Percentiles rank a stretch among this genome's conserved stretches.
These are phyloP conservation scores for Gracilaria vermiculophylla DNA, from an alignment of 23 red algal species.

Conservation along the genomic window DNA sequence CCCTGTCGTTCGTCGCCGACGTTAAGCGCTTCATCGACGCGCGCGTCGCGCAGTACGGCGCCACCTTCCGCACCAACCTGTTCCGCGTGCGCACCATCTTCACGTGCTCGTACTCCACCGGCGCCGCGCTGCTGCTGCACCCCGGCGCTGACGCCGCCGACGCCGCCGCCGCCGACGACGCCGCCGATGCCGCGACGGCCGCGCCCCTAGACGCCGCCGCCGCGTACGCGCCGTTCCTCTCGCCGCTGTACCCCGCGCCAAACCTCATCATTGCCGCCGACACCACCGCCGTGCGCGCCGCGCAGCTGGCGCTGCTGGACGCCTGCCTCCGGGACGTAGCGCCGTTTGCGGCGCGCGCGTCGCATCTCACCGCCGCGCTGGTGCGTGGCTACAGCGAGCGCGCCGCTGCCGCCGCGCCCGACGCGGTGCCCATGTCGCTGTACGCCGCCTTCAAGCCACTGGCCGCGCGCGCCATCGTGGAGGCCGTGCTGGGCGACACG, in stretches of 20 bases:
- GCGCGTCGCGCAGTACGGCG: conserved; percentile 16
- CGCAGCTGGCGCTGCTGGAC: neutral
- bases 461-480: neutral
- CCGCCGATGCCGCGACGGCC: neutral
- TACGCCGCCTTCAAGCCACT: conserved; percentile 20
- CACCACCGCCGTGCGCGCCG: neutral
- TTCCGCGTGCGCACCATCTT: conserved; percentile 6
- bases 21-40: conserved; percentile 30
- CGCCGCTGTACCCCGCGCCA: conserved; percentile 25
- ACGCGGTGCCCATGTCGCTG: neutral
- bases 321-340: neutral
- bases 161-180: neutral
- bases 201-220: neutral
- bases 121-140: neutral
- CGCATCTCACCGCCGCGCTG: neutral
- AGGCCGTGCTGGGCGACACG: conserved; percentile 21
- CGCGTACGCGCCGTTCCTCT: conserved; percentile 25
- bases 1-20: conserved; percentile 20
- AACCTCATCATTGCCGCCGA: conserved; percentile 12
- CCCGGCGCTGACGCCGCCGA: neutral
- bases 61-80: conserved; percentile 29
- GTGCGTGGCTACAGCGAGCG: neutral
- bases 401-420: neutral
- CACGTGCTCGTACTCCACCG: neutral
- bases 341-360: neutral